These are phyloP conservation scores for Dittrichia graveolens DNA, from an alignment of 129 eudicot genomes.

Conservation along the genomic window DNA sequence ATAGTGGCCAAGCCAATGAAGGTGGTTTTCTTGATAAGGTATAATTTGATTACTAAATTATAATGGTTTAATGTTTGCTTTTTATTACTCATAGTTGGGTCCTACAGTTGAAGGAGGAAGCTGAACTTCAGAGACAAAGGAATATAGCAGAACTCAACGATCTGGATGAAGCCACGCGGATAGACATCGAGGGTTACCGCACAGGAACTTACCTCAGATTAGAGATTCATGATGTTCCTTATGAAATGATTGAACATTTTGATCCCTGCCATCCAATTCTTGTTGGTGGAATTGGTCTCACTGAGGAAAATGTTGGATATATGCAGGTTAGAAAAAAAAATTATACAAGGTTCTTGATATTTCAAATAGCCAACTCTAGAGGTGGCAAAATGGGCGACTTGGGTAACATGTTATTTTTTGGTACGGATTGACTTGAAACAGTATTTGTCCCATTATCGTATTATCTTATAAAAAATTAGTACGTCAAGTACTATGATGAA, in stretches of 20 bases:
- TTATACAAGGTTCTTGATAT: too few species aligned
- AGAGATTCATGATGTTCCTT: constrained; percentile 82
- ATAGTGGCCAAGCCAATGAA: constrained; percentile 53
- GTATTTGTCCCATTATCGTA: too few species aligned
- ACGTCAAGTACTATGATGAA: too few species aligned
- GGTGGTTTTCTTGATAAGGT: constrained; percentile 79
- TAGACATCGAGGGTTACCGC: constrained; percentile 89
- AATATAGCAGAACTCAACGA: constrained; percentile 85
- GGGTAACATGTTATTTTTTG: too few species aligned
- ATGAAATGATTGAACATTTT: constrained; percentile 94
- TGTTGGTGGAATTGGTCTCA: constrained; percentile 88
- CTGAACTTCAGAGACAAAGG: constrained; percentile 78
- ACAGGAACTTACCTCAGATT: constrained; percentile 88
- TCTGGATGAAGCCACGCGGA: constrained; percentile 76
- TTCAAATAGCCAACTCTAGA: too few species aligned
- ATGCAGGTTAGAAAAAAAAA: constrained; percentile 98
- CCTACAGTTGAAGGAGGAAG: constrained; percentile 81
- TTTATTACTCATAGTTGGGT: constrained; percentile 18
- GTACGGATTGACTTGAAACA: too few species aligned
- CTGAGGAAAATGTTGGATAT: constrained; percentile 94
- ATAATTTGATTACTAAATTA: constrained; percentile 16
- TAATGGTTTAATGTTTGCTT: neutral
- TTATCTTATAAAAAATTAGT: too few species aligned
- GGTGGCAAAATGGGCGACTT: too few species aligned
- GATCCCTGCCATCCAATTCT: constrained; percentile 92